phyloP scores from a whole-genome alignment of 352 stramenopile genomes.

The Chrysophaeum taylorii region DNA sequence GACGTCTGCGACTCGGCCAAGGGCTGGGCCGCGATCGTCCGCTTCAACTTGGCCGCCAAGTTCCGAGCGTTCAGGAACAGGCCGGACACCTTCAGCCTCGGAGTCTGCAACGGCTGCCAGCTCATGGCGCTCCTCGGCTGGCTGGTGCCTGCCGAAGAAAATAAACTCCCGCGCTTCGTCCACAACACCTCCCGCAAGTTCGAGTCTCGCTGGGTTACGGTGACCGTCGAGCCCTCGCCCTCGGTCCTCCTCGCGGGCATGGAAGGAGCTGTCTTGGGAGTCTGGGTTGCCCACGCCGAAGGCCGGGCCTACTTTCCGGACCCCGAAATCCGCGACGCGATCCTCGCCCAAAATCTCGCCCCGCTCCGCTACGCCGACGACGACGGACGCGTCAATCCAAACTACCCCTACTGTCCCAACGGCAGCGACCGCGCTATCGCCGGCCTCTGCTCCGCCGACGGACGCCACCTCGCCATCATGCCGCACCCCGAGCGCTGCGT shows the following conservation, averaged over 20 bases:
- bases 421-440: slow-evolving; percentile 90
- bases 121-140: slow-evolving; percentile 97
- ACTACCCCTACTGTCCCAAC: slow-evolving; percentile 99
- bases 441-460: slow-evolving; percentile 87
- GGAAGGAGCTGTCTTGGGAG: slow-evolving; percentile 84
- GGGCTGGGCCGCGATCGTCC: slow-evolving; percentile 93
- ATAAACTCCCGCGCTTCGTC: slow-evolving; percentile 85
- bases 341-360: slow-evolving; percentile 66
- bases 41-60: slow-evolving; percentile 86
- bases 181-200: slow-evolving; percentile 92
- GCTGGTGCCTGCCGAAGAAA: slow-evolving; percentile 65
- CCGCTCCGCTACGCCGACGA: slow-evolving; percentile 95
- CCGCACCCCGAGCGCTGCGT: slow-evolving; percentile 95
- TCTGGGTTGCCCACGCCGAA: slow-evolving; percentile 94
- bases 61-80: slow-evolving; percentile 89
- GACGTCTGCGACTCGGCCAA: slow-evolving; percentile 97
- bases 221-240: slow-evolving; percentile 85
- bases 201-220: slow-evolving; percentile 90
- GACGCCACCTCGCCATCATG: slow-evolving; percentile 97
- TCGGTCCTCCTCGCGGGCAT: slow-evolving; percentile 96
- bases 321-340: slow-evolving; percentile 64
- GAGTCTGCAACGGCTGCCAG: slow-evolving; percentile 98
- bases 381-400: slow-evolving; percentile 75
- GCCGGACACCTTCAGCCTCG: slow-evolving; percentile 94
- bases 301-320: slow-evolving; percentile 91